Conservation (phyloP, 169 alveolate genomes). For the Plasmodium billcollinsi region DNA sequence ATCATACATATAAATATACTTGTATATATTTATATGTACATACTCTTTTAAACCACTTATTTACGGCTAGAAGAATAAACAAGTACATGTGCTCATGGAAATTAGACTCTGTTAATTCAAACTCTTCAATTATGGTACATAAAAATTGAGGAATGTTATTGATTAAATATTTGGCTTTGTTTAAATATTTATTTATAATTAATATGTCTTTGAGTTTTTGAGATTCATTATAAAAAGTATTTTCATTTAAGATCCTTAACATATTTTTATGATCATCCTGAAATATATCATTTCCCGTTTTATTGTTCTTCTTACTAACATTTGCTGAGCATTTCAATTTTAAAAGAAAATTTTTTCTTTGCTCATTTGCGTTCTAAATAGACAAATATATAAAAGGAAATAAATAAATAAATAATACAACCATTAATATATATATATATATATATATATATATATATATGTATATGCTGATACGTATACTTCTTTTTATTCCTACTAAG, state of each 20-base stretch:
- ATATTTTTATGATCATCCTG: slow-evolving; percentile 44
- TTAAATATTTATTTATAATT: slow-evolving; percentile 44
- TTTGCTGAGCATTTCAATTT: slow-evolving; percentile 58
- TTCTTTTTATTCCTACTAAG: slow-evolving; percentile 18
- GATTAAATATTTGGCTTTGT: slow-evolving; percentile 35
- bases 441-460: not conserved
- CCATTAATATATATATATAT: not conserved
- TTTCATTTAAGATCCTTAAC: slow-evolving; percentile 44
- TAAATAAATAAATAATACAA: not conserved
- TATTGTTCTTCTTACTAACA: not conserved
- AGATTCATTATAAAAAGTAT: slow-evolving; percentile 25
- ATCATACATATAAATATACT: slow-evolving; percentile 2
- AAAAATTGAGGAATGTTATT: slow-evolving; percentile 53
- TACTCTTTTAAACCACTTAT: slow-evolving; percentile 63
- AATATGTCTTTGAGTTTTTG: slow-evolving; percentile 42
- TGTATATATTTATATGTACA: not conserved
- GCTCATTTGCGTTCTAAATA: slow-evolving; percentile 58
- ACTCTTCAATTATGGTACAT: slow-evolving; percentile 39
- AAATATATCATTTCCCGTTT: slow-evolving; percentile 17
- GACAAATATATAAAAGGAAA: not conserved
- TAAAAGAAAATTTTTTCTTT: slow-evolving; percentile 26
- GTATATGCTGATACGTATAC: not conserved
- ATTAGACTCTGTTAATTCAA: slow-evolving; percentile 39
- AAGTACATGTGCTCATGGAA: slow-evolving; percentile 49
- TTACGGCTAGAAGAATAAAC: slow-evolving; percentile 54